phyloP scores from a whole-genome alignment of 768 basidiomycete species.

The Paxillus ammoniavirescens region DNA sequence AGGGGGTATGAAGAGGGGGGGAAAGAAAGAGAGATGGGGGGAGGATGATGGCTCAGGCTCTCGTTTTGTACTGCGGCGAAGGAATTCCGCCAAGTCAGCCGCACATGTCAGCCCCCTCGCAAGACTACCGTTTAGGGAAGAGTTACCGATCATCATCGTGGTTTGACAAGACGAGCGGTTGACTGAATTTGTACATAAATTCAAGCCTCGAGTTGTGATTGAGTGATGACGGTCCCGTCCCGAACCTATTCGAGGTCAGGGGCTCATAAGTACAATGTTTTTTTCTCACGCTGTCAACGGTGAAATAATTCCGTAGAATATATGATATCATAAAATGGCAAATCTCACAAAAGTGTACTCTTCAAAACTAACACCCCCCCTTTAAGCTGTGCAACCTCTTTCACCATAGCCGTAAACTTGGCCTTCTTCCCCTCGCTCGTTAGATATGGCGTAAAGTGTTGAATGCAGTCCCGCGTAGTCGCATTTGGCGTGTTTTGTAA shows the following conservation, averaged over 20 bases:
- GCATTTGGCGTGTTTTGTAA: constrained; percentile 65
- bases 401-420: constrained; percentile 76
- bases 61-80: constrained; percentile 25
- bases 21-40: constrained; percentile 7
- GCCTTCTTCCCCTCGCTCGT: constrained; percentile 67
- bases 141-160: constrained; percentile 10
- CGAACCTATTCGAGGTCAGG: too few relatives aligned
- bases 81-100: constrained; percentile 28
- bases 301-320: too few relatives aligned
- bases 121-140: constrained; percentile 8
- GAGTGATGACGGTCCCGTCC: too few relatives aligned
- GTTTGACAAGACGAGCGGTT: background rate
- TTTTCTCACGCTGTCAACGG: too few relatives aligned
- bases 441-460: constrained; percentile 74
- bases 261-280: too few relatives aligned
- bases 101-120: constrained; percentile 13
- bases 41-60: background rate
- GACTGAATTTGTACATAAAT: too few relatives aligned
- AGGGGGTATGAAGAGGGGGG: constrained; percentile 14
- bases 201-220: too few relatives aligned
- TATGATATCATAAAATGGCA: too few relatives aligned
- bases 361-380: constrained; percentile 61
- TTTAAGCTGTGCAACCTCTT: constrained; percentile 75
- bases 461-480: constrained; percentile 77
- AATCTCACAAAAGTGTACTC: constrained; percentile 32